These are phyloP conservation scores for Amphicarpaea edgeworthii DNA, from an alignment of 306 rosid species.

Conservation along the genomic window DNA sequence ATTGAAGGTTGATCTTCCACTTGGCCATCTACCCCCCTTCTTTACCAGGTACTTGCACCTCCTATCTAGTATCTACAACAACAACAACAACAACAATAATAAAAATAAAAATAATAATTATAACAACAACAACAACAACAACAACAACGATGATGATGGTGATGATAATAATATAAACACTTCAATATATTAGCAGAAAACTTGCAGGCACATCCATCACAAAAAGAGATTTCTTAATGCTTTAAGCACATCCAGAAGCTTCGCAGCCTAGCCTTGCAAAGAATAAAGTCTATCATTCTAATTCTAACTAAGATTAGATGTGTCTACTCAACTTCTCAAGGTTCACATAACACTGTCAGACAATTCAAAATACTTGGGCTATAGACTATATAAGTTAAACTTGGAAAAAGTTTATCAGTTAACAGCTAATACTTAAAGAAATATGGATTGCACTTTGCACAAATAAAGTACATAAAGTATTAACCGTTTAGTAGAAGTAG, in stretches of 20 bases:
- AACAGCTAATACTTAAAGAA: conserved; percentile 1
- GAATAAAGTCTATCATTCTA: background rate
- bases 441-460: conserved; percentile 21
- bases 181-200: background rate
- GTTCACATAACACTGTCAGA: background rate
- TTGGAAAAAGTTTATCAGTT: background rate
- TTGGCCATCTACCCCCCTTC: background rate
- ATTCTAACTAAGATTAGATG: background rate
- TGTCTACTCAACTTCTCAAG: background rate
- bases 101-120: too few relatives aligned
- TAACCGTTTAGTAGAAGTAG: conserved; percentile 5
- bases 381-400: background rate
- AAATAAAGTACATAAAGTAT: conserved; percentile 13
- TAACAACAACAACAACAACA: background rate
- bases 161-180: background rate
- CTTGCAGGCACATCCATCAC: conserved; percentile 18
- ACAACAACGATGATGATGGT: background rate
- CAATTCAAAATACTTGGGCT: conserved; percentile 3
- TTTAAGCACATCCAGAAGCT: conserved; percentile 2
- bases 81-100: background rate
- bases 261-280: background rate
- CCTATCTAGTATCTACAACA: background rate
- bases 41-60: background rate
- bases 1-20: background rate
- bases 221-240: conserved; percentile 18